phyloP scores from a whole-genome alignment of 2,329 filamentous ascomycete genomes.

The Botryosphaeria agaves region DNA sequence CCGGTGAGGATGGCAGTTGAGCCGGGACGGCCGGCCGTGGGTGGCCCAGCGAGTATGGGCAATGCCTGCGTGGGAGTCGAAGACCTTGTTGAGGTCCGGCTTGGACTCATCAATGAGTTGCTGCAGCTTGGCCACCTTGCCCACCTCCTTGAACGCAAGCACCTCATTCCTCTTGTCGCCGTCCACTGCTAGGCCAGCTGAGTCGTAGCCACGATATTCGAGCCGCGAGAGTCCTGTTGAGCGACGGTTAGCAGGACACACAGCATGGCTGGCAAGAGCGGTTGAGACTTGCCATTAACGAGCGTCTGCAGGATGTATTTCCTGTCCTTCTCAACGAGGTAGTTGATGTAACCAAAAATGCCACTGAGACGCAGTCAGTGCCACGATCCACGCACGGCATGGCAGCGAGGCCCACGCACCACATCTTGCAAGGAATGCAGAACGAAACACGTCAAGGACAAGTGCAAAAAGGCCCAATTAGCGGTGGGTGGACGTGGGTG shows the following conservation, averaged over 20 bases:
- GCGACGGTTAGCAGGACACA: slow-evolving; percentile 11
- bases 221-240: slow-evolving; percentile 70
- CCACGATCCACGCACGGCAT: background rate
- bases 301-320: slow-evolving; percentile 92
- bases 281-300: slow-evolving; percentile 62
- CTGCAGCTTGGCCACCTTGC: slow-evolving; percentile 95
- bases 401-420: too few relatives aligned
- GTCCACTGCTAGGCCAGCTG: slow-evolving; percentile 86
- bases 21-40: slow-evolving; percentile 79
- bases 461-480: too few relatives aligned
- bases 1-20: slow-evolving; percentile 98
- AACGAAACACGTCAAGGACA: too few relatives aligned
- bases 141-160: slow-evolving; percentile 94
- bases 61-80: slow-evolving; percentile 96
- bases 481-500: too few relatives aligned
- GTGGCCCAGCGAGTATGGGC: slow-evolving; percentile 98
- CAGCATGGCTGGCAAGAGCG: too few relatives aligned
- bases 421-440: too few relatives aligned
- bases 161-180: slow-evolving; percentile 99
- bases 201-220: slow-evolving; percentile 98
- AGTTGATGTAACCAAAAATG: slow-evolving; percentile 98
- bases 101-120: slow-evolving; percentile 73
- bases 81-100: slow-evolving; percentile 77
- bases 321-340: slow-evolving; percentile 96
- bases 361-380: slow-evolving; percentile 36